Conservation (phyloP, 2,329 filamentous ascomycete genomes). For the Podosphaera xanthii region DNA sequence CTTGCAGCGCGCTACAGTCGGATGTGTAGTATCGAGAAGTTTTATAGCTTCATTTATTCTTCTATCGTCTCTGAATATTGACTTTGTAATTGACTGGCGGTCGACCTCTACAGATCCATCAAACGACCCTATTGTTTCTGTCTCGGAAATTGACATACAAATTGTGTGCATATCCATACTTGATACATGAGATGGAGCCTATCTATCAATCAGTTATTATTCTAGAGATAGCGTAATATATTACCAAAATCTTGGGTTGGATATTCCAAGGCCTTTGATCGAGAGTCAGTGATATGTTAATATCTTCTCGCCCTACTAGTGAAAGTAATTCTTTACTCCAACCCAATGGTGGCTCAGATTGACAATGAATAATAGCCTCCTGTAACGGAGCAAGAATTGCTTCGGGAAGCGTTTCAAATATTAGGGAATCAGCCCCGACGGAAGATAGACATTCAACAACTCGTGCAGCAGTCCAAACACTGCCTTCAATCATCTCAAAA, state of each 20-base stretch:
- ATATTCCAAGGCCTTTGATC: conserved; percentile 17
- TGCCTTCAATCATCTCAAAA: conserved; percentile 31
- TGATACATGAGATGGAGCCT: conserved; percentile 41
- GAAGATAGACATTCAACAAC: conserved; percentile 53
- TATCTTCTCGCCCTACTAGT: conserved; percentile 61
- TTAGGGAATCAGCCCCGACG: conserved; percentile 38
- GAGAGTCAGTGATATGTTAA: conserved; percentile 40
- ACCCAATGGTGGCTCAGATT: conserved; percentile 53
- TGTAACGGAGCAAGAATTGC: conserved; percentile 58
- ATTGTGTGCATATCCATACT: conserved; percentile 58
- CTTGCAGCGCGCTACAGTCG: conserved; percentile 56
- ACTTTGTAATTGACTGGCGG: conserved; percentile 56
- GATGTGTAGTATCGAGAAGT: conserved; percentile 65
- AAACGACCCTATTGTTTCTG: conserved; percentile 33
- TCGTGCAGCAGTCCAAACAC: conserved; percentile 29
- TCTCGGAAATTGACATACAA: conserved; percentile 38
- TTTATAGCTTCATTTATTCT: conserved; percentile 68
- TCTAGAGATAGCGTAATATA: background rate
- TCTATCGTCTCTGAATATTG: conserved; percentile 80
- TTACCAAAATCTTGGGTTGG: conserved; percentile 12
- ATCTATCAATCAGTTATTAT: conserved; percentile 1
- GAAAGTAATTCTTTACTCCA: conserved; percentile 53
- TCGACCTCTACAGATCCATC: conserved; percentile 70
- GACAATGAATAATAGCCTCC: conserved; percentile 67
- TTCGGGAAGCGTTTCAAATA: conserved; percentile 70